Percentiles rank a stretch among this genome's conserved stretches.
phyloP scores from a whole-genome alignment of 352 stramenopile genomes.

The Phytophthora pinifolia region DNA sequence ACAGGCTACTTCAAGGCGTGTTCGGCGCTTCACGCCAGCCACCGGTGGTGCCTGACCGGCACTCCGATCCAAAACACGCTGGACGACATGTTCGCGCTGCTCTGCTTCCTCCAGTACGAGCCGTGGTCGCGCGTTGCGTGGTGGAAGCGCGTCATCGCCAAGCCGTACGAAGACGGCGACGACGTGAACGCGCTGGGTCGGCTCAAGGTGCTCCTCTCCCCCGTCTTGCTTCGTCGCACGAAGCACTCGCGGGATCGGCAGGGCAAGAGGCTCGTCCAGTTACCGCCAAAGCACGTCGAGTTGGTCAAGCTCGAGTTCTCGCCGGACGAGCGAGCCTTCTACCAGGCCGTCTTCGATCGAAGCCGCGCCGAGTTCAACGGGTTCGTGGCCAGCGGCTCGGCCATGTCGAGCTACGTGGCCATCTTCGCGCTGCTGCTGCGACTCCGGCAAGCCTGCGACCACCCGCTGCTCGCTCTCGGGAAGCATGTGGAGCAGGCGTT shows the following conservation, averaged over 20 bases:
- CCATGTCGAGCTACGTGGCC: slow-evolving; percentile 80
- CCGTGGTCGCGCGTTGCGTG: slow-evolving; percentile 81
- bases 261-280: slow-evolving; percentile 64
- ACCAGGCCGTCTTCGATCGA: slow-evolving; percentile 82
- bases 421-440: slow-evolving; percentile 89
- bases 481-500: slow-evolving; percentile 55
- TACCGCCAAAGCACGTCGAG: slow-evolving; percentile 76
- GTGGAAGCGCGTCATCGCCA: slow-evolving; percentile 84
- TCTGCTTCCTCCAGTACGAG: slow-evolving; percentile 84
- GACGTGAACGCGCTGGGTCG: slow-evolving; percentile 54
- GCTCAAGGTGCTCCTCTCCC: slow-evolving; percentile 66
- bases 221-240: slow-evolving; percentile 86
- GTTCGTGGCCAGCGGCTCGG: slow-evolving; percentile 75
- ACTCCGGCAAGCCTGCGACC: slow-evolving; percentile 89
- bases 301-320: slow-evolving; percentile 75
- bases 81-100: slow-evolving; percentile 84
- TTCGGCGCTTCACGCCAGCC: slow-evolving; percentile 44
- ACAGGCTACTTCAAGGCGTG: slow-evolving; percentile 78
- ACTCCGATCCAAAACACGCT: slow-evolving; percentile 91
- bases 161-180: slow-evolving; percentile 76
- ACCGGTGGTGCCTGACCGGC: slow-evolving; percentile 90
- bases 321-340: slow-evolving; percentile 78
- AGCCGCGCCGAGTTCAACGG: slow-evolving; percentile 90
- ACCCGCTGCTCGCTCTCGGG: slow-evolving; percentile 84
- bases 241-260: slow-evolving; percentile 70